Evolutionary conservation across 169 alveolate species (phyloP), one percentile per base, ranked within the genome.

Genomic region (Plasmodium gaboni): DNA sequence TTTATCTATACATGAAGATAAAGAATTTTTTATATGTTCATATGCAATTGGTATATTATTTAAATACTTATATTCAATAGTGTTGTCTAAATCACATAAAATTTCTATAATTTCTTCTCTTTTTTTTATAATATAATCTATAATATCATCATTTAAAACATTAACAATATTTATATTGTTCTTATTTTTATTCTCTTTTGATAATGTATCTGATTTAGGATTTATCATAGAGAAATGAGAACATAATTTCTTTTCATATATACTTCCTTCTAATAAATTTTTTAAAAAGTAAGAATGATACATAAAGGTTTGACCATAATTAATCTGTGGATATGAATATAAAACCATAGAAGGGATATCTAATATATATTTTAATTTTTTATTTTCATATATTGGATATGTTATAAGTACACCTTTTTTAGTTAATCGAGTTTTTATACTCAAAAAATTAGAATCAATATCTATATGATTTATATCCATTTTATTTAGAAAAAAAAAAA

Each of bases 401-500:
- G 92, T 86, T 22, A 86, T 55, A 71, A 86, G 92, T 32, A 86
- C 4, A 22, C 70, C 42, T 64, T 86, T 86, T 38, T 50, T 48
- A 70, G 87, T 86, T 74, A 86, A 71, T 46, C 50, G 61, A 7
- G 71, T 86, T 71, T 51, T 86, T 7, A 86, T 12, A 71, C 74
- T 70, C 7, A 8, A 65, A 9, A 59, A 46, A 71, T 86, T 86
- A 50, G 70, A 86, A n/a, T 86, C 78, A 8, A 86, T 48, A 24
- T 86, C 92, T 28, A 69, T 44, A 70, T 93, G 94, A 10, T 90
- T 64, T 53, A 93, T 60, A 88, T 97, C 99, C 93, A 96, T 94
- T 86, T 97, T 97, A 80, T 97, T 97, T 22, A 97, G 89, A 83
- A 97, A 97, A 51, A 96, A 96, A 38, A 94, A 87, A 53, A 96